These are phyloP conservation scores for Cucumis hystrix DNA, from an alignment of 306 rosid species.

Conservation along the genomic window DNA sequence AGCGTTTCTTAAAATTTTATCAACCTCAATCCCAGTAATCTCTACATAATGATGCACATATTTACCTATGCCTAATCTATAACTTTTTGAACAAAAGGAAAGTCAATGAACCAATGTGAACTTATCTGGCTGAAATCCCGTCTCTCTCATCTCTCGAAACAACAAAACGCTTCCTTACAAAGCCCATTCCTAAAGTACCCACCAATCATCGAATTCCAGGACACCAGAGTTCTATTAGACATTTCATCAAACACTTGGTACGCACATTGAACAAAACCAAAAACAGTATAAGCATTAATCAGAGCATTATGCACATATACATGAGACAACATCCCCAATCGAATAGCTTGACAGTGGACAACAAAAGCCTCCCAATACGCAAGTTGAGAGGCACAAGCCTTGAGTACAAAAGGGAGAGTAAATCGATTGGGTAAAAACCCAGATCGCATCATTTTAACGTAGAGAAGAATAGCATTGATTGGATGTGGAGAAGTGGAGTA, in stretches of 20 bases:
- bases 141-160: conserved; percentile 36
- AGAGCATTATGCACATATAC: conserved; percentile 42
- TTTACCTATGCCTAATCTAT: conserved; percentile 38
- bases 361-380: conserved; percentile 34
- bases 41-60: conserved; percentile 35
- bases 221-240: conserved; percentile 36
- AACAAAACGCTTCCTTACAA: conserved; percentile 22
- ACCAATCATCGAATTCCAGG: conserved; percentile 63
- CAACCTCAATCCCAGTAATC: conserved; percentile 31
- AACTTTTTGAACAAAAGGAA: conserved; percentile 44
- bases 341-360: conserved; percentile 44
- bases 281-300: conserved; percentile 28
- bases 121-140: conserved; percentile 36
- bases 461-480: conserved; percentile 21
- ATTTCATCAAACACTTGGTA: conserved; percentile 47
- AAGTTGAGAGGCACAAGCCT: conserved; percentile 29
- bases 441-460: conserved; percentile 32
- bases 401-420: conserved; percentile 54
- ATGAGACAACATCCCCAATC: conserved; percentile 40
- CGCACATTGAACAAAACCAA: conserved; percentile 29
- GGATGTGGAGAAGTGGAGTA: conserved; percentile 35
- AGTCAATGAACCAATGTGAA: conserved; percentile 55
- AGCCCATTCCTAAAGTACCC: conserved; percentile 41
- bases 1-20: conserved; percentile 45
- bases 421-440: conserved; percentile 51